These are phyloP conservation scores for Eucalyptus polybractea DNA, from an alignment of 345 rosid species.

Conservation along the genomic window DNA sequence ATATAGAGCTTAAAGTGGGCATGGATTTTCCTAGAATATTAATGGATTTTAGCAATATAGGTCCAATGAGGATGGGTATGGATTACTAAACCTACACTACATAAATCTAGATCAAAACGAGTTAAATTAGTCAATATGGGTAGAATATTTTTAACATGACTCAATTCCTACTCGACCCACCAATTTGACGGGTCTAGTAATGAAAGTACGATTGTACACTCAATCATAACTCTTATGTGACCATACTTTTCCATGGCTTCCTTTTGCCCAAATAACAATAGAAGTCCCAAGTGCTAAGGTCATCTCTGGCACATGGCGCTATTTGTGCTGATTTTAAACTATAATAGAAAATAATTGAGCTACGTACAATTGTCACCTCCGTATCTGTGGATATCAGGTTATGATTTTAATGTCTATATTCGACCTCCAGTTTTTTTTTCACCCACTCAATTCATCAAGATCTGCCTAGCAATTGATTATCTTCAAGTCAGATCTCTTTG, in stretches of 20 bases:
- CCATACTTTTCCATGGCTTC: background rate
- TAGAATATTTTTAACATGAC: too few relatives aligned
- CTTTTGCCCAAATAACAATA: background rate
- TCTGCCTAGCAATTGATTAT: constrained; percentile 45
- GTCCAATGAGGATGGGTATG: too few relatives aligned
- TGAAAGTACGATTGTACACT: fast-evolving
- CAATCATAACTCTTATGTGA: background rate
- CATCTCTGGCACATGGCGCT: background rate
- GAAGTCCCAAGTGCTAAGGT: background rate
- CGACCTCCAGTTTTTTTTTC: constrained; percentile 31
- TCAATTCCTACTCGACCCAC: too few relatives aligned
- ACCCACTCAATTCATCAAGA: constrained; percentile 46
- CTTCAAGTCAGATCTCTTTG: constrained; percentile 52
- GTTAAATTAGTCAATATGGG: fast-evolving
- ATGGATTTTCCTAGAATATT: too few relatives aligned
- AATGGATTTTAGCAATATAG: too few relatives aligned
- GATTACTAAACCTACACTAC: too few relatives aligned
- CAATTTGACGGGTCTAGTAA: fast-evolving
- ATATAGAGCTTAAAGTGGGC: too few relatives aligned
- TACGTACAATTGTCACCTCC: too few relatives aligned
- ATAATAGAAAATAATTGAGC: too few relatives aligned
- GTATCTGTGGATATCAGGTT: too few relatives aligned
- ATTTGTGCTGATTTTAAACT: background rate
- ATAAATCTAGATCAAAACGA: too few relatives aligned
- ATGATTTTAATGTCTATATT: too few relatives aligned